Percentiles rank a stretch among this genome's conserved stretches.
These are phyloP conservation scores for Salix suchowensis DNA, from an alignment of 345 rosid genomes.

Conservation along the genomic window DNA sequence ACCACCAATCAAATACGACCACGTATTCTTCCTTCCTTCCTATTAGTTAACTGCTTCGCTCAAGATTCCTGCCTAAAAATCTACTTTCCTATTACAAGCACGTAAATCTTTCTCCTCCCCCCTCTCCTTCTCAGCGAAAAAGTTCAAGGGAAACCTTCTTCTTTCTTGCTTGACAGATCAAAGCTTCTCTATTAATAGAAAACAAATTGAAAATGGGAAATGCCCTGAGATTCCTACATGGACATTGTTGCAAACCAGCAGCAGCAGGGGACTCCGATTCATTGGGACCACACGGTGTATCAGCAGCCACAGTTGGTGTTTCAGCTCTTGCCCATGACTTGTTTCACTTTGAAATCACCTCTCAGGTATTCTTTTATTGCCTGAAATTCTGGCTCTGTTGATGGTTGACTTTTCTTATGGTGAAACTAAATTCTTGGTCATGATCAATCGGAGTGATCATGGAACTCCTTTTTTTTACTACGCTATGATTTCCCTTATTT, in stretches of 20 bases:
- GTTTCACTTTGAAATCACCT: slow-evolving; percentile 64
- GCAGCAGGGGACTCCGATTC: slow-evolving; percentile 35
- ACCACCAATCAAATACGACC: background rate
- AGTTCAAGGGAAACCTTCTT: background rate
- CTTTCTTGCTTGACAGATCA: background rate
- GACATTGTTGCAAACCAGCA: slow-evolving; percentile 40
- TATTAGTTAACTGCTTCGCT: too few species aligned
- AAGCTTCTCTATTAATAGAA: background rate
- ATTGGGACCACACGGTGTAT: slow-evolving; percentile 46
- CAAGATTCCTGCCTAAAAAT: too few species aligned
- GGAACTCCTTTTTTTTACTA: background rate
- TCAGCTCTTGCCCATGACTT: slow-evolving; percentile 82
- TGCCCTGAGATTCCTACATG: slow-evolving; percentile 37
- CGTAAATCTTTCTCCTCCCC: background rate
- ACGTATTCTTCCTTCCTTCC: background rate
- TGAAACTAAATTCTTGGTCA: background rate
- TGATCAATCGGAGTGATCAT: background rate
- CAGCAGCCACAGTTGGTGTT: slow-evolving; percentile 55
- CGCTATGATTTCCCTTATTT: background rate
- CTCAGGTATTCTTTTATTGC: slow-evolving; percentile 41
- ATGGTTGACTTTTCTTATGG: background rate
- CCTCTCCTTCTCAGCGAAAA: background rate
- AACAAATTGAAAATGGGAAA: slow-evolving; percentile 24
- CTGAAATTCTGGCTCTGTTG: background rate
- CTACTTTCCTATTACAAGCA: too few species aligned